Base-by-base conservation (phyloP, 352 stramenopile species). In the Phytophthora pisi region DNA sequence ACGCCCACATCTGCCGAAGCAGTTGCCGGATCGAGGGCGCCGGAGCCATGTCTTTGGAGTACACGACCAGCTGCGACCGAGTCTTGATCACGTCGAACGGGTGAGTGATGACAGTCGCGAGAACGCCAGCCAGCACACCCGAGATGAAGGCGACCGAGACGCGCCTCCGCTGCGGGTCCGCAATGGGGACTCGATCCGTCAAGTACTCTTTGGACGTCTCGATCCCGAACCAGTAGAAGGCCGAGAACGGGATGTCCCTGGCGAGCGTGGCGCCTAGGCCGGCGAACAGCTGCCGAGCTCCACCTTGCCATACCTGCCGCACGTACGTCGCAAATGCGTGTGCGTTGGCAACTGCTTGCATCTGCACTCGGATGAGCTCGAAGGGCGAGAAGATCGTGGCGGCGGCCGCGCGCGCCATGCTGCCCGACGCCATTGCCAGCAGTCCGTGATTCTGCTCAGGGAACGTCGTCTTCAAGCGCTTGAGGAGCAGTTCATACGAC, bases 81-180 rank as follows among this genome's bases (percentile, higher is more conserved):
- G 95, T 99, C 76, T 99, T 99, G 69, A 99, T 75, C 52, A 99
- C 95, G 74, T 99, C 96, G 62, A 98, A 97, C 30, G 96, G 96
- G 10, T 97, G 98, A 9, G 95, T 98, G n/a, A 80, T 68, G 13
- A 95, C 69, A 4, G 95, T 95, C 30, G 96, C 93, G 30, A 98
- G 74, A 0, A 88, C 70, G 40, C 95, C 94, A 0, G 91, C 85
- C 6, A 79, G 62, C 31, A 95, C 76, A 9, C 95, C 93, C 49
- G 90, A 88, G 3, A 97, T 49, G 51, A 99, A 93, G 10, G 92
- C 84, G 34, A 94, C 79, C 0, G 65, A 67, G 7, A 91, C 75
- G 1, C 75, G 74, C 26, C 66, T 76, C 38, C 66, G 45, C n/a
- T 75, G 51, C 0, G 57, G 34, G 34, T 86, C 65, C 0, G 78